Conservation (phyloP, 2,329 filamentous ascomycete genomes). For the Aureobasidium sp. region DNA sequence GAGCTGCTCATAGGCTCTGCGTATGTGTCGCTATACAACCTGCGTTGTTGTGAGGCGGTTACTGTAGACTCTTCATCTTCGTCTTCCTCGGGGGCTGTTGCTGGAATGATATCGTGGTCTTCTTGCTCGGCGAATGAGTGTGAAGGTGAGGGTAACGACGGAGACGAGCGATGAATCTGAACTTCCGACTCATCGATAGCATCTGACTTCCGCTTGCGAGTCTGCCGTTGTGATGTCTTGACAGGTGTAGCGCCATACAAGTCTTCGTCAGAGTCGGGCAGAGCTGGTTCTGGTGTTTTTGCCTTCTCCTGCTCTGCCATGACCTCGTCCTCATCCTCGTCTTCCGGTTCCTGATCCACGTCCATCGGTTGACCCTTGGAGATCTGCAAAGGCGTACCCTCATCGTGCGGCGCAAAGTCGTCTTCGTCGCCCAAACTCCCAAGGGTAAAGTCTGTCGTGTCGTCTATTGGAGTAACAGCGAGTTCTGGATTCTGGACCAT, state of each 20-base stretch:
- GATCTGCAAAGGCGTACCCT: constrained; percentile 66
- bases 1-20: constrained; percentile 25
- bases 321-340: neutral
- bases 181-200: constrained; percentile 30
- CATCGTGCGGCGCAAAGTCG: constrained; percentile 68
- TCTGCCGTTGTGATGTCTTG: neutral
- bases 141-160: constrained; percentile 28
- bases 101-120: constrained; percentile 15
- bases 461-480: constrained; percentile 16
- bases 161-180: constrained; percentile 44
- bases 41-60: constrained; percentile 11
- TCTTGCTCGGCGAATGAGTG: neutral
- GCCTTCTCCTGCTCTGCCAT: constrained; percentile 21
- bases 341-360: neutral
- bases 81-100: constrained; percentile 14
- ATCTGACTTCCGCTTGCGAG: constrained; percentile 22
- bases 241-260: constrained; percentile 12
- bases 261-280: constrained; percentile 10
- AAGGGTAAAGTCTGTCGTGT: constrained; percentile 30
- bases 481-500: constrained; percentile 47
- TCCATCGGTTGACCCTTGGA: neutral
- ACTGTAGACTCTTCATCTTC: neutral
- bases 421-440: constrained; percentile 31
- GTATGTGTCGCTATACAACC: constrained; percentile 19
- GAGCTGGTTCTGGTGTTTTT: neutral